Evolutionary conservation across 306 rosid species (phyloP).

Genomic region (Castanopsis chinensis): DNA sequence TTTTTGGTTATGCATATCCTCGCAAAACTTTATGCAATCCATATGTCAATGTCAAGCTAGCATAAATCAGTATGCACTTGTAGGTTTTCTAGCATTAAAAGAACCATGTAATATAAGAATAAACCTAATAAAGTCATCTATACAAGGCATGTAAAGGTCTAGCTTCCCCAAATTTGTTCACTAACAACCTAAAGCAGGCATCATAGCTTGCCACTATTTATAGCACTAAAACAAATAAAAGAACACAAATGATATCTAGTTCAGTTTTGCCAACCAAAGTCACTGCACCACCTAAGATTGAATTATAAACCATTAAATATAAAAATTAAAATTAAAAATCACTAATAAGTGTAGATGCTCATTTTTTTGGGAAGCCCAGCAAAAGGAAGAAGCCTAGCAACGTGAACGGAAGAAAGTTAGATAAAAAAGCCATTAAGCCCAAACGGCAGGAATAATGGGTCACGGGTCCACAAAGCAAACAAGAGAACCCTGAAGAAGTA

Average conservation of each 20-base stretch:
- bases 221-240: constrained; percentile 30
- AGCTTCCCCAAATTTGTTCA: constrained; percentile 2
- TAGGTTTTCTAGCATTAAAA: not conserved
- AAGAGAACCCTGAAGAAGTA: no score
- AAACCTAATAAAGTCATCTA: constrained; percentile 37
- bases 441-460: no score
- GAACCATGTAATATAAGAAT: constrained; percentile 27
- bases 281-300: constrained; percentile 13
- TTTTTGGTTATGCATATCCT: no score
- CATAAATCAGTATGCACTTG: not conserved
- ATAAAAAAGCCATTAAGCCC: no score
- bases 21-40: no score
- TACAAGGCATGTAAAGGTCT: constrained; percentile 46
- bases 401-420: no score
- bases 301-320: no score
- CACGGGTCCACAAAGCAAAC: no score
- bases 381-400: no score
- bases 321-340: no score
- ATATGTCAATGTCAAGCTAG: not conserved
- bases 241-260: constrained; percentile 27
- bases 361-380: no score
- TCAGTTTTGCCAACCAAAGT: constrained; percentile 19
- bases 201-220: constrained; percentile 19
- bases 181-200: not conserved
- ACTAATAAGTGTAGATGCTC: no score